Evolutionary conservation across 805 yeast genomes (phyloP).

Genomic region (Kluyveromyces wickerhamii): DNA sequence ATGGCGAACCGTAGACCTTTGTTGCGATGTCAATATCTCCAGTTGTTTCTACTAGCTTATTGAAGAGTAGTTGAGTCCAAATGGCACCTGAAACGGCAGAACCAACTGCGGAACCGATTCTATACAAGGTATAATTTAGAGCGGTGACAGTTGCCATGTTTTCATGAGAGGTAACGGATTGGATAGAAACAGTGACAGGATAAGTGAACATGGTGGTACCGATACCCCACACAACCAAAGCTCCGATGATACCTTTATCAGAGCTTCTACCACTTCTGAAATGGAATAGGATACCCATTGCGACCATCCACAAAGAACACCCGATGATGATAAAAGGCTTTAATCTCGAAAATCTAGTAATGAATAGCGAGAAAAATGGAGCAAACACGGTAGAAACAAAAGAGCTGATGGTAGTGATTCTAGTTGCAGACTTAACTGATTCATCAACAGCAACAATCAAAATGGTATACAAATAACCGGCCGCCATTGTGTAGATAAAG

Average conservation of each 20-base stretch:
- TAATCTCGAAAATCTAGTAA: constrained; percentile 40
- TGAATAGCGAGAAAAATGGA: constrained; percentile 45
- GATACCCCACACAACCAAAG: constrained; percentile 51
- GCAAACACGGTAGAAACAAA: constrained; percentile 60
- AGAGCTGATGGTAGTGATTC: constrained; percentile 53
- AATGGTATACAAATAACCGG: constrained; percentile 51
- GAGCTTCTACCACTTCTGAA: constrained; percentile 49
- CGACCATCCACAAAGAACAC: constrained; percentile 45
- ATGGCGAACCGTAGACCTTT: constrained; percentile 46
- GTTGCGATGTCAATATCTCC: constrained; percentile 34
- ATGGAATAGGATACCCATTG: constrained; percentile 40
- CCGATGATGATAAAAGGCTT: constrained; percentile 59
- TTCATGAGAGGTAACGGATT: constrained; percentile 54
- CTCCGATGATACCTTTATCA: constrained; percentile 43
- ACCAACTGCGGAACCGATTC: constrained; percentile 62
- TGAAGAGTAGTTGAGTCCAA: constrained; percentile 56
- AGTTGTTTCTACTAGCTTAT: constrained; percentile 30
- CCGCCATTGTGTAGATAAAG: constrained; percentile 51
- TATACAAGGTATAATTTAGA: constrained; percentile 47
- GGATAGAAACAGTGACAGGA: constrained; percentile 53
- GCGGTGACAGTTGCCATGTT: constrained; percentile 61
- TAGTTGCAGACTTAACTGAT: constrained; percentile 47
- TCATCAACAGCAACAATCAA: constrained; percentile 47
- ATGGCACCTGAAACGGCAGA: constrained; percentile 63
- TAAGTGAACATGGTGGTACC: constrained; percentile 68